Percentiles rank a stretch among this genome's conserved stretches.
These are phyloP conservation scores for Beauveria rudraprayagi DNA, from an alignment of 2,329 filamentous ascomycete genomes.

Conservation along the genomic window DNA sequence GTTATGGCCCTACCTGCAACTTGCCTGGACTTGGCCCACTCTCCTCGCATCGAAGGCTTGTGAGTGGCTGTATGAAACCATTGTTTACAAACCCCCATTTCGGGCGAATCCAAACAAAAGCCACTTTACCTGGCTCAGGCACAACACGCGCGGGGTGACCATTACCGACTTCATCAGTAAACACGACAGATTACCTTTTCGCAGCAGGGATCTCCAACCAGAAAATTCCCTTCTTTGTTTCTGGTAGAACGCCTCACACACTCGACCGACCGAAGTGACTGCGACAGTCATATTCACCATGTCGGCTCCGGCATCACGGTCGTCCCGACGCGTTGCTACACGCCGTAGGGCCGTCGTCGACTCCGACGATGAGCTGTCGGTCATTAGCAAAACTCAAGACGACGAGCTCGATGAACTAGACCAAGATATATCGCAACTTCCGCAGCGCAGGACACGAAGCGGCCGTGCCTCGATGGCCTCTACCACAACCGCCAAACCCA, in stretches of 20 bases:
- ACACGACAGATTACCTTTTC: background rate
- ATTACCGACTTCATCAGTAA: conserved; percentile 6
- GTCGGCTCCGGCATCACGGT: conserved; percentile 33
- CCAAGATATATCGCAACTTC: conserved; percentile 53
- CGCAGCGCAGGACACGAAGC: conserved; percentile 20
- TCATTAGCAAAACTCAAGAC: conserved; percentile 41
- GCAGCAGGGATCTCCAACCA: background rate
- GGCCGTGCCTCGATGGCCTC: conserved; percentile 37
- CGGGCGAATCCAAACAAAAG: conserved; percentile 32
- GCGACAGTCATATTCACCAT: conserved; percentile 17
- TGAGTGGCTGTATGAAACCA: conserved; percentile 10
- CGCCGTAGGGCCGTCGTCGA: conserved; percentile 70
- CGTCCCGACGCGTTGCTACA: conserved; percentile 38
- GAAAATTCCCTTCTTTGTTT: background rate
- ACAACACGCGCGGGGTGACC: conserved; percentile 16
- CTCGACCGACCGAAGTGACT: background rate
- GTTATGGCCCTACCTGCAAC: background rate
- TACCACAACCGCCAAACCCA: conserved; percentile 28
- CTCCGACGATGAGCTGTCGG: conserved; percentile 67
- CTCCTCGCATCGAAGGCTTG: background rate
- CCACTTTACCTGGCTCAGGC: background rate
- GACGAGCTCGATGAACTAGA: conserved; percentile 64
- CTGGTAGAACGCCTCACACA: background rate
- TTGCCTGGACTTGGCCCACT: background rate
- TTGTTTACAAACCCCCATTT: conserved; percentile 35